Percentiles rank a stretch among this genome's conserved stretches.
These are phyloP conservation scores for Candida sakaeoensis DNA, from an alignment of 805 yeast species.

Conservation along the genomic window DNA sequence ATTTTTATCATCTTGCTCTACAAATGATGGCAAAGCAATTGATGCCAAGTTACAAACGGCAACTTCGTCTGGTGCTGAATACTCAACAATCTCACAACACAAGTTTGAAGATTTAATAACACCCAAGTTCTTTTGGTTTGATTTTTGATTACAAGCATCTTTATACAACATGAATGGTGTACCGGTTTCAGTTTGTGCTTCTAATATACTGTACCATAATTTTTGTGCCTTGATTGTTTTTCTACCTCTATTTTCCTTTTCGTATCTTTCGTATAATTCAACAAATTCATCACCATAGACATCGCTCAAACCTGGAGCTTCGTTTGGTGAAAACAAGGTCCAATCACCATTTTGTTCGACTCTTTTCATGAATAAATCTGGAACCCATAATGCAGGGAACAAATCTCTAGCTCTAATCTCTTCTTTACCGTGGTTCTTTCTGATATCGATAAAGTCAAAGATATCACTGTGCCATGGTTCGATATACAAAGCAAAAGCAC, in stretches of 20 bases:
- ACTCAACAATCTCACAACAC: conserved; percentile 63
- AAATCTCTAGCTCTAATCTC: conserved; percentile 61
- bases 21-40: conserved; percentile 54
- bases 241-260: conserved; percentile 48
- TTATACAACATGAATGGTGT: conserved; percentile 63
- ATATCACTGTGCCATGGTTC: conserved; percentile 66
- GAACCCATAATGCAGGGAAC: conserved; percentile 62
- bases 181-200: conserved; percentile 64
- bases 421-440: conserved; percentile 63
- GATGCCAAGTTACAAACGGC: conserved; percentile 64
- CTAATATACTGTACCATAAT: conserved; percentile 57
- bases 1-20: conserved; percentile 39
- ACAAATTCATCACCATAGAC: conserved; percentile 55
- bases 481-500: conserved; percentile 57
- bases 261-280: conserved; percentile 49
- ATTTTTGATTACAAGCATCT: conserved; percentile 57
- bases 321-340: conserved; percentile 59
- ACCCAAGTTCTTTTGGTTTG: conserved; percentile 61
- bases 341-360: conserved; percentile 54
- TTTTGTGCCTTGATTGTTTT: conserved; percentile 54
- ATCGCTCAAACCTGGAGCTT: conserved; percentile 55
- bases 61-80: conserved; percentile 54
- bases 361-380: conserved; percentile 59
- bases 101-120: conserved; percentile 57
- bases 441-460: conserved; percentile 54